Percentiles rank a stretch among this genome's conserved stretches.
These are phyloP conservation scores for Eutrema yunnanense DNA, from an alignment of 345 rosid genomes.

Conservation along the genomic window DNA sequence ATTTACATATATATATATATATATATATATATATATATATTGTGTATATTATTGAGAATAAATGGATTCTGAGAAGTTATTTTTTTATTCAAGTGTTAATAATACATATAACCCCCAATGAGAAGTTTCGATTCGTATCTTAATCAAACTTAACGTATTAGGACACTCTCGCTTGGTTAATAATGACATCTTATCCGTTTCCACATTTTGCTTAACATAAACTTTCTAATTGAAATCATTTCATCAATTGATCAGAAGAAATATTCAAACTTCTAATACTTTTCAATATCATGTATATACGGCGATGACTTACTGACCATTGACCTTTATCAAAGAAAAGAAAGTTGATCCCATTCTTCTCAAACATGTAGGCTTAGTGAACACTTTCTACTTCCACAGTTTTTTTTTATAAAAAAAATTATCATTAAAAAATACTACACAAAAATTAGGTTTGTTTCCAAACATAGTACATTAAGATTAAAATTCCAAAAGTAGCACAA, in stretches of 20 bases:
- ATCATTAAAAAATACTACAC: too few species aligned
- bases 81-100: neutral
- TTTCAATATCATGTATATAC: neutral
- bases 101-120: neutral
- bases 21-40: too few species aligned
- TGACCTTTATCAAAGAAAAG: neutral
- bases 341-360: neutral
- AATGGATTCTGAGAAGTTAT: neutral
- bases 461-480: too few species aligned
- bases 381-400: neutral
- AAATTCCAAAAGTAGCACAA: too few species aligned
- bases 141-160: neutral
- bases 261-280: neutral
- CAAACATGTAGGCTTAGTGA: neutral
- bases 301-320: neutral
- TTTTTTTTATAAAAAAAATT: neutral
- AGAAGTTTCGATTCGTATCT: neutral
- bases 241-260: neutral
- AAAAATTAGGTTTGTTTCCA: too few species aligned
- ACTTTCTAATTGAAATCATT: neutral
- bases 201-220: neutral
- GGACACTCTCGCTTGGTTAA: neutral
- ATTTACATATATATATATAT: neutral
- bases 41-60: neutral
- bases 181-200: conserved; percentile 1